Base-by-base conservation (phyloP, 306 rosid species). In the Cicer cuneatum region DNA sequence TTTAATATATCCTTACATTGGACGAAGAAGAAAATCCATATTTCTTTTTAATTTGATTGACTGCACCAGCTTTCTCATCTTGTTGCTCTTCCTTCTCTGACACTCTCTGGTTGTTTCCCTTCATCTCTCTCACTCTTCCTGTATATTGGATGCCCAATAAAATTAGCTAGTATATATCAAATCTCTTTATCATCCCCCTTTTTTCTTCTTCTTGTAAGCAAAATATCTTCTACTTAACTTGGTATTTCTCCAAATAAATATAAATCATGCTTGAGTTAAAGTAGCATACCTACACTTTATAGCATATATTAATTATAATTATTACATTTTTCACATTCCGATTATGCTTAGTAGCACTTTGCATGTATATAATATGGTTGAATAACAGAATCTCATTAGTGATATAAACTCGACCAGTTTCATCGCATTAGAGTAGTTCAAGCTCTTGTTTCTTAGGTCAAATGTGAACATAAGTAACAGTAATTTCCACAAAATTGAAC, bases 71-170 rank as follows among this genome's bases (percentile, higher is more conserved):
- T 78, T 87, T 87, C 59, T 84, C 89, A 10, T 88, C 87, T 47
- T 64, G 83, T 14, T 82, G 84, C 78, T 88, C 94, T 82, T 85
- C 96, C 80, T 82, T 88, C 14, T 61, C 61, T 10, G 89, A 64
- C 69, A 69, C 63, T 52, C 85, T 91, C 71, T 89, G 93, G 71
- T 54, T 83, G 83, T 85, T 85, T 21, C 75, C 68, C 74, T 88
- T 88, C 84, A 83, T 88, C 39, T 93, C 93, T 83, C 82, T 93
- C 72, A 91, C 71, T 79, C 78, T 93, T 77, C 98, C 98, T 91
- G 91, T 47, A 73, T 9, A 73, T 82, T 66, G 15, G 59, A 73
- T 53, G 45, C 58, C 53, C 63, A 71, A 59, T 13, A 21, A 54
- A 69, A 71, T 81, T 78, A 66, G 64, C 60, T 11, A 48, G 61